Evolutionary conservation across 371 early-diverging fungal species (phyloP).

Genomic region (Mortierella sp.): DNA sequence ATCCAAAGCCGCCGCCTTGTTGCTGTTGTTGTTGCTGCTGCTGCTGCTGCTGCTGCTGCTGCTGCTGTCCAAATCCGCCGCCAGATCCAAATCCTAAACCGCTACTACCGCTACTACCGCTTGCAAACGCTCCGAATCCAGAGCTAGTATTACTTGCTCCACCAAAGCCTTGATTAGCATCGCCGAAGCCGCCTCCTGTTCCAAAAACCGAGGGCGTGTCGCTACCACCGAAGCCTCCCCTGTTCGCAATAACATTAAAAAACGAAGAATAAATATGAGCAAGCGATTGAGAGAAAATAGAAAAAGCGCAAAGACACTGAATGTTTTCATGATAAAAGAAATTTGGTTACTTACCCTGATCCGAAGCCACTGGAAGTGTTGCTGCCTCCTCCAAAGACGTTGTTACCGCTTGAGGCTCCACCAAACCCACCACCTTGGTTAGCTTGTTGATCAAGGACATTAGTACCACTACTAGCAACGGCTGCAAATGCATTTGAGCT

Average conservation of each 20-base stretch:
- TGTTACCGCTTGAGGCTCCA: slow-evolving; percentile 10
- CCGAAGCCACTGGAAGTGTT: slow-evolving; percentile 22
- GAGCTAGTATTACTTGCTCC: background rate
- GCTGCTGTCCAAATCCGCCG: slow-evolving; percentile 7
- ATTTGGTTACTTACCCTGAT: slow-evolving; percentile 20
- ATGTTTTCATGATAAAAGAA: background rate
- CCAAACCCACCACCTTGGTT: slow-evolving; percentile 31
- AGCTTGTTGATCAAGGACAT: slow-evolving; percentile 35
- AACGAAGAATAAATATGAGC: background rate
- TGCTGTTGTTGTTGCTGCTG: slow-evolving; percentile 9
- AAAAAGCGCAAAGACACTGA: background rate
- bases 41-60: slow-evolving; percentile 10
- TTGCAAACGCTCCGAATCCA: slow-evolving; percentile 24
- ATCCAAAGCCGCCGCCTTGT: slow-evolving; percentile 9
- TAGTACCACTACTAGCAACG: slow-evolving; percentile 28
- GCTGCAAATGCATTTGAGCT: slow-evolving; percentile 50
- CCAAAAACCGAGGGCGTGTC: slow-evolving; percentile 20
- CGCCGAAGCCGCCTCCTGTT: slow-evolving; percentile 34
- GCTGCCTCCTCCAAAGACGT: slow-evolving; percentile 20
- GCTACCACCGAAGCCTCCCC: slow-evolving; percentile 21
- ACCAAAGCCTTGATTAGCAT: slow-evolving; percentile 11
- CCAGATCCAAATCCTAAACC: background rate
- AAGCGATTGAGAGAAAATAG: background rate
- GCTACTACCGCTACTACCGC: slow-evolving; percentile 9
- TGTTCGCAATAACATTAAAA: slow-evolving; percentile 5